Conservation (phyloP, 2,329 filamentous ascomycete species). For the Verticillium tricorpus region DNA sequence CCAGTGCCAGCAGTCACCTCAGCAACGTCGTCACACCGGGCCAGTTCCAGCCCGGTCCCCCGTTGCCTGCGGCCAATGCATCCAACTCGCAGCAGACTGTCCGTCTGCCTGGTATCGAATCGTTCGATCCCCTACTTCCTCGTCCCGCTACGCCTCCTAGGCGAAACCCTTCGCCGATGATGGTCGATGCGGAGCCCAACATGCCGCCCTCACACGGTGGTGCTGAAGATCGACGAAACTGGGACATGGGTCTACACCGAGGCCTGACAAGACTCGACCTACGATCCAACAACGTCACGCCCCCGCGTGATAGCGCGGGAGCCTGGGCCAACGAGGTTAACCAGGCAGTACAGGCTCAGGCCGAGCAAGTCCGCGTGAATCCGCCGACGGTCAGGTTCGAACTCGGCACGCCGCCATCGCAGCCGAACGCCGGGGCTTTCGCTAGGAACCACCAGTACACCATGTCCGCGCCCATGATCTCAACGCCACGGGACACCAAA, state of each 20-base stretch:
- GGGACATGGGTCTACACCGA: constrained; percentile 63
- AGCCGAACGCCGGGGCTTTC: constrained; percentile 1
- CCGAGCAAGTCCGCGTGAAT: constrained; percentile 42
- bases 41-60: constrained; percentile 51
- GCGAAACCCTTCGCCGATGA: constrained; percentile 70
- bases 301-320: constrained; percentile 47
- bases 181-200: constrained; percentile 54
- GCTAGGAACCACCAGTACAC: constrained; percentile 46
- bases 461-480: constrained; percentile 52
- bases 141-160: constrained; percentile 58
- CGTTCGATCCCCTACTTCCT: constrained; percentile 73
- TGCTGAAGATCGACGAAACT: constrained; percentile 47
- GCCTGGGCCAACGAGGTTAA: constrained; percentile 54
- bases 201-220: constrained; percentile 27
- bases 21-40: constrained; percentile 70
- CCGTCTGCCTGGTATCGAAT: constrained; percentile 84
- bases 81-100: constrained; percentile 53
- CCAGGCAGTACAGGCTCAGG: constrained; percentile 50
- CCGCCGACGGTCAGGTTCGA: constrained; percentile 52
- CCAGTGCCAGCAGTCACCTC: constrained; percentile 66
- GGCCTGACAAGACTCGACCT: constrained; percentile 65
- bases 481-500: constrained; percentile 56
- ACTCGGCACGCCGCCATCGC: constrained; percentile 32
- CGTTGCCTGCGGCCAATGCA: constrained; percentile 40
- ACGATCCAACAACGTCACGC: constrained; percentile 38